phyloP scores from a whole-genome alignment of 164 flowering plant genomes.

The Vitis amurensis region DNA sequence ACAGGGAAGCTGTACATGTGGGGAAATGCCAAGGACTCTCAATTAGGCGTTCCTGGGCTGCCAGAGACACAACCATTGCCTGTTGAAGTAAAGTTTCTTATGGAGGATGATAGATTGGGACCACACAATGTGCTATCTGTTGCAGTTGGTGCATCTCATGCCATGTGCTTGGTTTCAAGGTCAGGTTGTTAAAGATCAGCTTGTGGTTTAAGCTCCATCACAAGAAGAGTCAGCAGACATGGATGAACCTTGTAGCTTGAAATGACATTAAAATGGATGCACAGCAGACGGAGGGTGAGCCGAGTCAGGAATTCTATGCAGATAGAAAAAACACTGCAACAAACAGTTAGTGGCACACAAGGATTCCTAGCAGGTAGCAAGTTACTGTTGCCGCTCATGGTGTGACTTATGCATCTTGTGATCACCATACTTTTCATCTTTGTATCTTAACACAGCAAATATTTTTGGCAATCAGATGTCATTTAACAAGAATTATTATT shows the following conservation, averaged over 20 bases:
- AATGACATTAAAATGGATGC: no score
- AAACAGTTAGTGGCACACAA: no score
- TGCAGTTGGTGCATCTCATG: constrained; percentile 86
- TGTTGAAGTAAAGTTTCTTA: constrained; percentile 70
- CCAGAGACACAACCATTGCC: constrained; percentile 68
- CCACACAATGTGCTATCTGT: constrained; percentile 61
- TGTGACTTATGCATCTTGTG: no score
- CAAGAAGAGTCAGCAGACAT: neutral
- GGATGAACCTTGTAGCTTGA: neutral
- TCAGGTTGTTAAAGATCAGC: constrained; percentile 13
- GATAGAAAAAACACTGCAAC: no score
- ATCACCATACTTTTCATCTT: no score
- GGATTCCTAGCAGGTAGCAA: no score
- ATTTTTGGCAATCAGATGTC: no score
- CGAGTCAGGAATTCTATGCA: no score
- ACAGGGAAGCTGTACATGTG: constrained; percentile 87
- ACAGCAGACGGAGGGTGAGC: no score
- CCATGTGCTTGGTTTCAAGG: constrained; percentile 75
- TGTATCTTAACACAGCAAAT: no score
- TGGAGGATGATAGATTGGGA: constrained; percentile 70
- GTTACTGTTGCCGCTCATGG: no score
- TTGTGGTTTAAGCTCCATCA: neutral
- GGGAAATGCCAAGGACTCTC: constrained; percentile 85
- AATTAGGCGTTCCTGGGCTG: constrained; percentile 86
- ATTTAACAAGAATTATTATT: no score